phyloP scores from a whole-genome alignment of 371 early-diverging fungal genomes.

The Saksenaea vasiformis region DNA sequence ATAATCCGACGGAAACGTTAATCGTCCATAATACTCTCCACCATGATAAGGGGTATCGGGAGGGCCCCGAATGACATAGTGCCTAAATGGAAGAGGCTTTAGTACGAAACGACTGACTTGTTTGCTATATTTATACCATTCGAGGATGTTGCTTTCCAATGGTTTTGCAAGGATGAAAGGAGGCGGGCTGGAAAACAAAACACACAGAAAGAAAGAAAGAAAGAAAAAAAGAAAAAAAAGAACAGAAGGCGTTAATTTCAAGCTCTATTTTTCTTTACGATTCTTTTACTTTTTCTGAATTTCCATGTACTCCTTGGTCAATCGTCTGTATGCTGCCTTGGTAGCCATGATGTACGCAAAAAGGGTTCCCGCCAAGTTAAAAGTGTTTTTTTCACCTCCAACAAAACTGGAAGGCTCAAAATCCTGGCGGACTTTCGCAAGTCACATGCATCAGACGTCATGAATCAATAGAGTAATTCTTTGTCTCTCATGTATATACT shows the following conservation, averaged over 20 bases:
- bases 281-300: conserved; percentile 64
- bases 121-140: conserved; percentile 72
- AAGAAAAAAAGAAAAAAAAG: conserved; percentile 24
- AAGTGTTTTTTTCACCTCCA: background rate
- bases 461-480: too few species aligned
- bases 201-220: too few species aligned
- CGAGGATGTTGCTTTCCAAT: conserved; percentile 90
- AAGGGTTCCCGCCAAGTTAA: background rate
- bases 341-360: conserved; percentile 75
- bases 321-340: conserved; percentile 82
- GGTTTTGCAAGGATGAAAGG: conserved; percentile 88
- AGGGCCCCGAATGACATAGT: conserved; percentile 94
- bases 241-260: background rate
- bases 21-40: conserved; percentile 95
- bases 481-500: too few species aligned
- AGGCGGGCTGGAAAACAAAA: conserved; percentile 55
- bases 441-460: background rate
- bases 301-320: conserved; percentile 89
- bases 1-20: conserved; percentile 94
- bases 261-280: background rate
- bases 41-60: conserved; percentile 90
- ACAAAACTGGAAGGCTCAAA: background rate
- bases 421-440: background rate
- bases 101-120: background rate
- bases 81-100: conserved; percentile 55